Base-by-base conservation (phyloP, 2,329 filamentous ascomycete genomes). In the Clarireedia hainanense region DNA sequence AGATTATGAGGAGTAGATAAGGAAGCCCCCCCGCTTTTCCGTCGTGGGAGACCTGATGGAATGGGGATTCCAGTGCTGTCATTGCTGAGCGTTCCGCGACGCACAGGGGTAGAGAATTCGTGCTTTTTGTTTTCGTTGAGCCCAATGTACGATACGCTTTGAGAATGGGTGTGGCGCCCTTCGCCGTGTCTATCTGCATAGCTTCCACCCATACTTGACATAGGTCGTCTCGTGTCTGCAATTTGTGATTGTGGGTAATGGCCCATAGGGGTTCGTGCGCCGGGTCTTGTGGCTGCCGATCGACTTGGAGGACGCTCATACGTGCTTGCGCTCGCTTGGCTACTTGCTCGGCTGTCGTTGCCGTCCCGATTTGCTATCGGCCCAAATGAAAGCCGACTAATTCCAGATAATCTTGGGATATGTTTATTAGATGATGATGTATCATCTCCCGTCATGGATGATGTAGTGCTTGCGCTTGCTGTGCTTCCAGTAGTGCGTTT, bases 361-460 rank as follows among this genome's bases (percentile, higher is more conserved):
- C 48, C 54, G 17, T 66, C 62, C 6, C 82, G 76, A 64, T 78
- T 81, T 2, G 83, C 80, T 9, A 84, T 72, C 1, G 80, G 79
- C 1, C 81, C 82, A 65, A 85, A 85, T 1, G 83, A 86, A 6
- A 86, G 70, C 14, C 84, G 76, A 61, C 80, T 81, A 45, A 85
- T 78, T 36, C 83, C 79, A 7, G 81, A 85, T 60, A 85, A 76
- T 57, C 81, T 75, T 17, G 80, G 74, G 30, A 80, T 73, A 64
- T 85, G 81, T 65, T 74, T 79, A 50, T 64, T 59, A 47, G 72
- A 74, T 4, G 70, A 67, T 5, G 71, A 69, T 20, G 20, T 20
- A 17, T 69, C 66, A 36, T 63, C 60, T 24, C 53, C 57, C n/a
- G 58, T 61, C 47, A 60, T 52, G 15, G 66, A 66, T 14, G 66